Evolutionary conservation across 1,284 basidiomycete species (phyloP).

Genomic region (Flammula alnicola): DNA sequence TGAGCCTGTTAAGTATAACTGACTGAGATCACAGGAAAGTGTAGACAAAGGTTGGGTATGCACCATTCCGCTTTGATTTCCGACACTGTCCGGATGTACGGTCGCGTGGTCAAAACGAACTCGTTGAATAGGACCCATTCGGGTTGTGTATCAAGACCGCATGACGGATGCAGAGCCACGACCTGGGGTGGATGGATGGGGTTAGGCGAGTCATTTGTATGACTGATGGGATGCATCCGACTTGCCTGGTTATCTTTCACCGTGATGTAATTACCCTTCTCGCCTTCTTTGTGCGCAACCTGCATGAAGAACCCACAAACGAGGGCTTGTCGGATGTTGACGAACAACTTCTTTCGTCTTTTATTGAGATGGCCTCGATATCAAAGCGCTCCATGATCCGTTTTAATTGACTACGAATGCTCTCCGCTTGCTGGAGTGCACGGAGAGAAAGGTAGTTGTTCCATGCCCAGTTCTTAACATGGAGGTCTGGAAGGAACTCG

Average conservation of each 20-base stretch:
- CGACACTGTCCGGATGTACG: constrained; percentile 92
- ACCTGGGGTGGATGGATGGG: constrained; percentile 48
- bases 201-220: background rate
- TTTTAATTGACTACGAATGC: constrained; percentile 91
- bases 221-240: constrained; percentile 2
- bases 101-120: constrained; percentile 91
- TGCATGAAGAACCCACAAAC: constrained; percentile 99
- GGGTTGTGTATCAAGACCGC: constrained; percentile 90
- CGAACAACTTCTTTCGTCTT: constrained; percentile 81
- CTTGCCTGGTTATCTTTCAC: constrained; percentile 92
- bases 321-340: constrained; percentile 84
- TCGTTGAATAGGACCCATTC: constrained; percentile 99
- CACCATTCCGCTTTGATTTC: constrained; percentile 92
- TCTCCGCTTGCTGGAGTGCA: constrained; percentile 91
- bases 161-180: constrained; percentile 93
- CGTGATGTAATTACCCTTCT: constrained; percentile 85
- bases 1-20: constrained; percentile 60
- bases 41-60: constrained; percentile 24
- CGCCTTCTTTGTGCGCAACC: constrained; percentile 94
- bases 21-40: constrained; percentile 8
- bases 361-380: constrained; percentile 79
- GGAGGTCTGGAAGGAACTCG: constrained; percentile 53
- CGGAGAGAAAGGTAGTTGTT: constrained; percentile 88
- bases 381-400: constrained; percentile 94
- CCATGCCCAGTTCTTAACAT: constrained; percentile 94